phyloP scores from a whole-genome alignment of 257 asterid species.

The Scutellaria baicalensis region DNA sequence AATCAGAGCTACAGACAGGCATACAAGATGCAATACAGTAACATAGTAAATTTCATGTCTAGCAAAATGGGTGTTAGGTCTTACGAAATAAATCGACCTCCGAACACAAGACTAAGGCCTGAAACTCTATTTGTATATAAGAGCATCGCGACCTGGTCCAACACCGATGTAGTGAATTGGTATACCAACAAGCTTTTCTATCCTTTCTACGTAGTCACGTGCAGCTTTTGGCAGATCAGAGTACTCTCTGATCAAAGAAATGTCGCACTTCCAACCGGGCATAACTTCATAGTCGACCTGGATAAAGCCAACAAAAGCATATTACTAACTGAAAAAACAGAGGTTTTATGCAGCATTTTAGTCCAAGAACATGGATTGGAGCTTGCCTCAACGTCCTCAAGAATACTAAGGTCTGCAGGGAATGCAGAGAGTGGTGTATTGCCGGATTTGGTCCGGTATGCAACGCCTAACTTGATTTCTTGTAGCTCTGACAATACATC shows the following conservation, averaged over 20 bases:
- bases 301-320: not conserved
- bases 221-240: constrained; percentile 87
- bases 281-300: constrained; percentile 85
- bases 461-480: constrained; percentile 74
- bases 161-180: constrained; percentile 89
- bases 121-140: constrained; percentile 66
- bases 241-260: constrained; percentile 73
- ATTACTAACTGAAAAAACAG: not conserved
- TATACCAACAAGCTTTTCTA: constrained; percentile 82
- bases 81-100: constrained; percentile 9
- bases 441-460: constrained; percentile 44
- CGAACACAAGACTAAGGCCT: not conserved
- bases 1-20: not conserved
- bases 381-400: constrained; percentile 71
- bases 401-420: constrained; percentile 69
- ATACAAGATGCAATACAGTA: not conserved
- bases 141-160: constrained; percentile 98
- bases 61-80: not conserved
- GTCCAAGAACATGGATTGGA: not conserved
- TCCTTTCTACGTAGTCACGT: constrained; percentile 68
- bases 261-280: constrained; percentile 87
- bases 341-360: not conserved
- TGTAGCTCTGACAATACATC: constrained; percentile 79
- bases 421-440: constrained; percentile 64
- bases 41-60: not conserved